A percentile compares a stretch with the other conserved stretches of the same genome.
These are phyloP conservation scores for Lentinus brumalis DNA, from an alignment of 768 basidiomycete species.

Conservation along the genomic window DNA sequence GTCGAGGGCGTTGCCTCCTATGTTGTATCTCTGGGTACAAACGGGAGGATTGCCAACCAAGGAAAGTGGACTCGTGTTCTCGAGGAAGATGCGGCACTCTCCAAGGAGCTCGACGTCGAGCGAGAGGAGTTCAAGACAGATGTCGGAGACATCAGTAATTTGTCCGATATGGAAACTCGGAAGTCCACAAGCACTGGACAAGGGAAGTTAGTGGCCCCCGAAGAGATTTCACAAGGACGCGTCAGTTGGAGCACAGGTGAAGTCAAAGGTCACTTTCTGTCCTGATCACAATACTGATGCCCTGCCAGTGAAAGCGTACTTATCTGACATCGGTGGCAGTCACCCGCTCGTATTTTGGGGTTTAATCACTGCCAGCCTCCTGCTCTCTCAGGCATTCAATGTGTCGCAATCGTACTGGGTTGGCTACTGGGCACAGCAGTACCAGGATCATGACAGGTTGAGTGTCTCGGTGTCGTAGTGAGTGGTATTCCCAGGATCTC, in stretches of 20 bases:
- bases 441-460: neutral
- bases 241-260: neutral
- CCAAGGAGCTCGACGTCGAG: slow-evolving; percentile 26
- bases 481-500: neutral
- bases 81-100: slow-evolving; percentile 35
- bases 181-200: neutral
- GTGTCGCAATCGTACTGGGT: neutral
- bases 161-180: neutral
- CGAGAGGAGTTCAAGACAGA: slow-evolving; percentile 23
- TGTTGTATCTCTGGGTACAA: slow-evolving; percentile 18
- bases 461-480: neutral
- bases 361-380: neutral
- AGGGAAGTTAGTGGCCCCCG: neutral
- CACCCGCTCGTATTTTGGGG: neutral
- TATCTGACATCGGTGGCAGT: neutral
- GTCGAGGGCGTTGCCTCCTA: slow-evolving; percentile 20
- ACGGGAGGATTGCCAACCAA: slow-evolving; percentile 18
- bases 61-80: slow-evolving; percentile 16
- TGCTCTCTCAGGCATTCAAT: neutral
- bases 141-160: slow-evolving; percentile 4
- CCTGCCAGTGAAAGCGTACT: neutral
- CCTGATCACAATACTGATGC: neutral
- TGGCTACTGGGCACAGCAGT: neutral
- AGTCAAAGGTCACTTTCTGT: neutral
- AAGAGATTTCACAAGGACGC: neutral